These are phyloP conservation scores for Colletotrichum sp. DNA, from an alignment of 2,329 filamentous ascomycete genomes.

Conservation along the genomic window DNA sequence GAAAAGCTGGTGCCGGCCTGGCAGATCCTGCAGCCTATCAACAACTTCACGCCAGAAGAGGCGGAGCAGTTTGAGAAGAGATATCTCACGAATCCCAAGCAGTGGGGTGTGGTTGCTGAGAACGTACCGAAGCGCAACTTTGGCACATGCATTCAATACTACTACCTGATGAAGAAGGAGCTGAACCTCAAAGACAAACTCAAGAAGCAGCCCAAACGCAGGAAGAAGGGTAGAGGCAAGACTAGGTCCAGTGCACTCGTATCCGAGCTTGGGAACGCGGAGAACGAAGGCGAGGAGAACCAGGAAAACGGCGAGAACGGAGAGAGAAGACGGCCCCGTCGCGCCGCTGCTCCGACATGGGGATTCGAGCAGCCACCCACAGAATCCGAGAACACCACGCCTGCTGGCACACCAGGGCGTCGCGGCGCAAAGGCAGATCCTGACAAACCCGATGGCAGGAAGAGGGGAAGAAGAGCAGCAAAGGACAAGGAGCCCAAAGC, in stretches of 20 bases:
- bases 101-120: conserved; percentile 80
- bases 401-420: conserved; percentile 61
- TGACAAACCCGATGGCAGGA: conserved; percentile 43
- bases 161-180: conserved; percentile 80
- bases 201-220: conserved; percentile 65
- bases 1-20: conserved; percentile 73
- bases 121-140: conserved; percentile 72
- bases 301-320: conserved; percentile 64
- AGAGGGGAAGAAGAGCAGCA: conserved; percentile 43
- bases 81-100: conserved; percentile 79
- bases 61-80: conserved; percentile 73
- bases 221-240: conserved; percentile 56
- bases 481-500: conserved; percentile 49
- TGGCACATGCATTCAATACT: conserved; percentile 83
- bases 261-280: conserved; percentile 67
- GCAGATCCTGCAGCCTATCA: conserved; percentile 73
- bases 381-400: conserved; percentile 66
- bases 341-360: conserved; percentile 75
- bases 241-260: conserved; percentile 68
- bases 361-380: conserved; percentile 63
- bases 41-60: conserved; percentile 79
- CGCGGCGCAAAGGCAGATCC: conserved; percentile 54
- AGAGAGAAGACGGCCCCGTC: conserved; percentile 64
- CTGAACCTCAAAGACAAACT: conserved; percentile 79
- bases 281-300: conserved; percentile 60